Percentiles rank a stretch among this genome's conserved stretches.
Conservation (phyloP, 2,329 filamentous ascomycete genomes). For the Alternaria arbusti region DNA sequence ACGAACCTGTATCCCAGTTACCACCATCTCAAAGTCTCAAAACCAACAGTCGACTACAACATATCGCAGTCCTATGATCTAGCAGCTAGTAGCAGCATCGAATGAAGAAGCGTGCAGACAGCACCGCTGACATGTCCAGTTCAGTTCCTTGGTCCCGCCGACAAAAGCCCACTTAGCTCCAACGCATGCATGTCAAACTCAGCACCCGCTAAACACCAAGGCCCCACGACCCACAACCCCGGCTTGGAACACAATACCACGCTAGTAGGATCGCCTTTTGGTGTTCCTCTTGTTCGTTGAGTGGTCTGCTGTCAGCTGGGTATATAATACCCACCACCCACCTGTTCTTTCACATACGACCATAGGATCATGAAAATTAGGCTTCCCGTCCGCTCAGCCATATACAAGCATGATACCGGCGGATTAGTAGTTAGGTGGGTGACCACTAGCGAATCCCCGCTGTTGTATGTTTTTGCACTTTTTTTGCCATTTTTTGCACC, state of each 20-base stretch:
- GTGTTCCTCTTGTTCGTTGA: too few relatives aligned
- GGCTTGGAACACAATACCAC: background rate
- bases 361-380: background rate
- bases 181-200: background rate
- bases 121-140: background rate
- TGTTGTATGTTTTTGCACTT: background rate
- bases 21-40: background rate
- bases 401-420: background rate
- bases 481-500: background rate
- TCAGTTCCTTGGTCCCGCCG: background rate
- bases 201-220: background rate
- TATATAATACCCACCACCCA: fast-evolving
- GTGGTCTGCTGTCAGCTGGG: fast-evolving
- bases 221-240: background rate
- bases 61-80: background rate
- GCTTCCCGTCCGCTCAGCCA: background rate
- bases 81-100: background rate
- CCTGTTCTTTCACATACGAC: background rate
- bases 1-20: background rate
- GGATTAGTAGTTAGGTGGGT: background rate
- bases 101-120: background rate
- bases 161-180: background rate
- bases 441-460: background rate
- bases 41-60: background rate
- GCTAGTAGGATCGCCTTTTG: too few relatives aligned